Base-by-base conservation (phyloP, 371 early-diverging fungal genomes). In the Blakeslea trispora region DNA sequence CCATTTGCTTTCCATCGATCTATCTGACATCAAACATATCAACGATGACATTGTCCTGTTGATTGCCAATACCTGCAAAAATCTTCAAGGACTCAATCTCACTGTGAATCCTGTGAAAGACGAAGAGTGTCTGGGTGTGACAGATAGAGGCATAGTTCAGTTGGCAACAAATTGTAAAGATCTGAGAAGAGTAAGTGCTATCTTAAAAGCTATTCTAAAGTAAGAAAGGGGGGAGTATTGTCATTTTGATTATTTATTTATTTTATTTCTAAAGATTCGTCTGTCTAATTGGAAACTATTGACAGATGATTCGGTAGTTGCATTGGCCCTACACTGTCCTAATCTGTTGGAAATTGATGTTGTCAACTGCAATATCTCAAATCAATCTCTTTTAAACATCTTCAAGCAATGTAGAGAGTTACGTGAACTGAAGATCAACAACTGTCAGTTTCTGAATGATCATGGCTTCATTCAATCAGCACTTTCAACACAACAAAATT, bases 301-400 rank as follows among this genome's bases (percentile, higher is more conserved):
- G 31, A 81, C 83, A 15, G 82, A 83, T 56, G 58, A 39, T 10
- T 79, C 85, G 2, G 75, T 83, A 4, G 46, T 74, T 14, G 75
- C 82, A 18, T 64, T 86, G 15, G 77, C 84, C 4, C 34, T 59
- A 11, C 32, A 79, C 48, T 86, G 87, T 59, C 80, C 77, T 13
- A 69, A 74, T 13, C 50, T 87, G 23, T 53, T 82, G 24, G 85
- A 87, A 57, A 72, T 87, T 17, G 87, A 87, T 53, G 53, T 82
- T 11, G 75, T 81, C 46, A 72, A 79, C 46, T 84, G 84, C 53
- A 57, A 66, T 5, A 73, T 87, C 37, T 79, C 83, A 10, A 74
- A 84, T 58, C 47, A 55, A 5, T 71, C 81, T 1, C 59, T 87
- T 13, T 40, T 61, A n/a, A 57, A 71, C 0, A 68, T 87, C 28